These are phyloP conservation scores for Chaetomium sp. DNA, from an alignment of 2,329 filamentous ascomycete species.

Conservation along the genomic window DNA sequence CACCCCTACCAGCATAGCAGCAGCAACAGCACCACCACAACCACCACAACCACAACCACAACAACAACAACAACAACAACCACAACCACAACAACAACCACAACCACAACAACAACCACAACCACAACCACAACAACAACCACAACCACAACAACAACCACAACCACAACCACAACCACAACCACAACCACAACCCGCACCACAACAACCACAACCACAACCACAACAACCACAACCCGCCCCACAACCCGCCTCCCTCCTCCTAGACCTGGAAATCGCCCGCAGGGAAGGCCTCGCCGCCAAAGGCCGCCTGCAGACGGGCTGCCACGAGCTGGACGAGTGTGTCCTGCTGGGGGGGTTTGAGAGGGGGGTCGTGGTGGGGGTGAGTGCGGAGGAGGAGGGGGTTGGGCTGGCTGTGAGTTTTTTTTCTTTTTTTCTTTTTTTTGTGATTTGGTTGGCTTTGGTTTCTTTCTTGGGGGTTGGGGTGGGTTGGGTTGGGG, in stretches of 20 bases:
- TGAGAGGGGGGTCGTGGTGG: constrained; percentile 55
- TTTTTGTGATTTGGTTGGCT: no score
- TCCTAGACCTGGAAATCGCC: constrained; percentile 44
- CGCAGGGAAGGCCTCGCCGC: not conserved
- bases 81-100: not conserved
- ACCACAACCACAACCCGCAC: not conserved
- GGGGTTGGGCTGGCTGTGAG: constrained; percentile 52
- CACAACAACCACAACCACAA: not conserved
- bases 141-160: not conserved
- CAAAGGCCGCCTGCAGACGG: constrained; percentile 42
- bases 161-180: not conserved
- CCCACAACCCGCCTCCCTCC: constrained; percentile 49
- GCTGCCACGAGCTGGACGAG: constrained; percentile 53
- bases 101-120: not conserved
- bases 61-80: not conserved
- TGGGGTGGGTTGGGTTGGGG: not conserved
- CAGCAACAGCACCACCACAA: no score
- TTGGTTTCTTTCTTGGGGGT: not conserved
- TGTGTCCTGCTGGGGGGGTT: constrained; percentile 51
- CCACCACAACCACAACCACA: not conserved
- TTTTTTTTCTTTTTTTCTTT: constrained; percentile 17
- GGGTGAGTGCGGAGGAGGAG: constrained; percentile 56
- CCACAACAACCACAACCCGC: constrained; percentile 23
- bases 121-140: constrained; percentile 47
- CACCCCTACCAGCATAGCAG: no score